phyloP scores from a whole-genome alignment of 306 rosid genomes.

The Benincasa hispida region DNA sequence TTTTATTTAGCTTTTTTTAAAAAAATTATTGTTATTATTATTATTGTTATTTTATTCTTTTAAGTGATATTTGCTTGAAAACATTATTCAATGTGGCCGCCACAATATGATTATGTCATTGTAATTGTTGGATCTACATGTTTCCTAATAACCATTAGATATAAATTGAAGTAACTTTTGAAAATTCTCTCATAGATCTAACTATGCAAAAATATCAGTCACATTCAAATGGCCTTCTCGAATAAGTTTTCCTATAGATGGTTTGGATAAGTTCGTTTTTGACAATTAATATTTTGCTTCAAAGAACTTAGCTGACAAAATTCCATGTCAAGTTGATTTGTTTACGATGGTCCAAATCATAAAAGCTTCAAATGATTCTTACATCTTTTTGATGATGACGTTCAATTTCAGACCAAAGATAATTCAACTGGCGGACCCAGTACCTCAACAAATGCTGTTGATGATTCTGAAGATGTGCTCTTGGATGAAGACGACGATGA shows the following conservation, averaged over 20 bases:
- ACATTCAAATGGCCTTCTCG: too few relatives aligned
- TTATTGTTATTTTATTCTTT: too few relatives aligned
- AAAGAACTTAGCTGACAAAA: not conserved
- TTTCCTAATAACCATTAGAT: too few relatives aligned
- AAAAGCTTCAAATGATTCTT: not conserved
- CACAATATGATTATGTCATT: too few relatives aligned
- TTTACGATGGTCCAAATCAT: not conserved
- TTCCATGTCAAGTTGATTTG: not conserved
- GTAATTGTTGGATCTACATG: too few relatives aligned
- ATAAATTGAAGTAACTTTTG: too few relatives aligned
- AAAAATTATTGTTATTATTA: too few relatives aligned
- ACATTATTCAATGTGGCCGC: too few relatives aligned
- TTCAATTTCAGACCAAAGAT: constrained; percentile 2
- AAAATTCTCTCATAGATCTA: too few relatives aligned
- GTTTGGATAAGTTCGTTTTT: not conserved
- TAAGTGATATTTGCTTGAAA: too few relatives aligned
- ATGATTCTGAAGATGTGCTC: constrained; percentile 3
- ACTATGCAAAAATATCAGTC: too few relatives aligned
- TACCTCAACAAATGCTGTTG: constrained; percentile 7
- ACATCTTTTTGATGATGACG: not conserved
- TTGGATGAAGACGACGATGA: constrained; percentile 12
- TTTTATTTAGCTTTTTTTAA: too few relatives aligned
- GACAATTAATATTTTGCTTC: not conserved
- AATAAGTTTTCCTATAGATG: not conserved
- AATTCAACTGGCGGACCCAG: constrained; percentile 7